Base-by-base conservation (phyloP, 176 grass and related monocot genomes). In the Paspalum vaginatum region DNA sequence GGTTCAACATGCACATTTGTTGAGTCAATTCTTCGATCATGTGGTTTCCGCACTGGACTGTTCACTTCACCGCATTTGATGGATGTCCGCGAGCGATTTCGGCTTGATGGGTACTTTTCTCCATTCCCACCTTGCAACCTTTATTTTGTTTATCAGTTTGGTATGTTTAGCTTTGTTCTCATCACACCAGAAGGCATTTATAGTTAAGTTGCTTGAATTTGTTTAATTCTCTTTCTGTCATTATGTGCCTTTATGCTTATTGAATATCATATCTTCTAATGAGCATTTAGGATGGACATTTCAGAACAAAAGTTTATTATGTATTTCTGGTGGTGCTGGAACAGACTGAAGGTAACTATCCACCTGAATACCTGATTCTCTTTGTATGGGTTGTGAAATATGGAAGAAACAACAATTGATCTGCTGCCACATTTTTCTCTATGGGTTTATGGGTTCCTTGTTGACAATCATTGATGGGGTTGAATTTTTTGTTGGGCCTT, bases 271-370 rank as follows among this genome's bases (percentile, higher is more conserved):
- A 81, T 83, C 22, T 76, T 63, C 2, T 74, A 7, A 43, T 69
- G 69, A 79, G 42, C 24, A 20, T 46, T 56, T 79, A 99, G 96
- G 83, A 11, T 86, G 84, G 90, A 93, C 63, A 93, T 95, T 91
- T 95, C 92, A 1, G 86, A 95, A 89, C 88, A 93, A 55, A 99
- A 93, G 74, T 99, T 95, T 86, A 73, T 85, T 56, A 91, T 88
- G 62, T 92, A 99, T 85, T 99, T 99, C 83, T 99, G 96, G 96
- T 95, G 92, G 92, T 99, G 96, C 52, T 99, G 96, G 96, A 87
- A 95, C 61, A 94, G 75, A 81, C 65, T 99, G 50, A 91, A 99
- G 90, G 96, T 93, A 81, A 71, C 47, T 66, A 41, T 82, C 38
- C 8, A 63, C 14, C 47, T 58, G 40, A 68, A 75, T 74, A 63